Conservation (phyloP, 2,329 filamentous ascomycete species). For the Didymella lethalis region DNA sequence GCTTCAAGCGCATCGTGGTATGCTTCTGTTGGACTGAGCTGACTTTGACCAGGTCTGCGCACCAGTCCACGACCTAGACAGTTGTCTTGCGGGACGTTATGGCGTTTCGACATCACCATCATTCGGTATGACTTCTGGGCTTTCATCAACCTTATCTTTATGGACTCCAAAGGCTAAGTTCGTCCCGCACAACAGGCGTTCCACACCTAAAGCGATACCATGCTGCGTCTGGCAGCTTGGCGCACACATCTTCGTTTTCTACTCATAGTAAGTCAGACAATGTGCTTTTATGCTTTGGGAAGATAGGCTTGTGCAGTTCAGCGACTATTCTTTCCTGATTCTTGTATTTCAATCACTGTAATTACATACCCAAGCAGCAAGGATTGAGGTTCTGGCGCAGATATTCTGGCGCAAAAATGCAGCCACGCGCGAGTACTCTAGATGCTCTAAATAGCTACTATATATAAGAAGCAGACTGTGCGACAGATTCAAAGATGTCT, state of each 20-base stretch:
- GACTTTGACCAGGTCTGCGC: conserved; percentile 3
- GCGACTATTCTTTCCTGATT: neutral
- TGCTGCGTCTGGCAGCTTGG: neutral
- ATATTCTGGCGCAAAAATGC: no score
- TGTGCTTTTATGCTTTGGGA: neutral
- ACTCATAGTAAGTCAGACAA: conserved; percentile 4
- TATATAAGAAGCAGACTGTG: no score
- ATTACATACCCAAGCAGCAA: neutral
- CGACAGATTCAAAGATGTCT: neutral
- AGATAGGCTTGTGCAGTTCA: neutral
- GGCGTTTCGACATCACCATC: conserved; percentile 31
- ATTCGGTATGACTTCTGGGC: conserved; percentile 37
- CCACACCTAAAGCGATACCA: conserved; percentile 32
- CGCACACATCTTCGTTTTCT: no score
- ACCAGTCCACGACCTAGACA: neutral
- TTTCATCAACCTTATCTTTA: conserved; percentile 8
- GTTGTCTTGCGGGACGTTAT: neutral
- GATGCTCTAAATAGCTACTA: no score
- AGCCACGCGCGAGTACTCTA: no score
- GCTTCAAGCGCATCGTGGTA: neutral
- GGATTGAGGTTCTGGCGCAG: neutral
- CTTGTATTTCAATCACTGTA: neutral
- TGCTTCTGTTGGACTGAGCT: neutral
- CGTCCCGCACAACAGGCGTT: conserved; percentile 35
- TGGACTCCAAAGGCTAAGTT: conserved; percentile 30